Conservation (phyloP, 768 basidiomycete species). For the Psilocybe sp. region DNA sequence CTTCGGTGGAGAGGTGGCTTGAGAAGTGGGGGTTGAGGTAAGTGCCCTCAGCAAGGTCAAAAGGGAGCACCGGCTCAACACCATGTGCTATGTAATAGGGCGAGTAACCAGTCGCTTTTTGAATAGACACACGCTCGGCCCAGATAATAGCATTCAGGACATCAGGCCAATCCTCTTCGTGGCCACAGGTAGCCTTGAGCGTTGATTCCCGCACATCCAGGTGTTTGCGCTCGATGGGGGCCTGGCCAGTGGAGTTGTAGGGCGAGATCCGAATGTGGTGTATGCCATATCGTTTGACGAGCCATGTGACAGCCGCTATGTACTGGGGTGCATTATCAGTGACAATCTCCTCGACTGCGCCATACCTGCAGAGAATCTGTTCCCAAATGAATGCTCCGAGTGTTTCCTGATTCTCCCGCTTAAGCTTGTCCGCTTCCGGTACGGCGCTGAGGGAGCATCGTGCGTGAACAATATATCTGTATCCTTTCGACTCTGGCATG, state of each 20-base stretch:
- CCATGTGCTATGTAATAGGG: conserved; percentile 32
- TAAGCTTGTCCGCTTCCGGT: conserved; percentile 8
- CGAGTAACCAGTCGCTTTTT: conserved; percentile 27
- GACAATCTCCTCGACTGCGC: conserved; percentile 31
- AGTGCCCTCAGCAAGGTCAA: conserved; percentile 15
- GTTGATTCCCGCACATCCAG: conserved; percentile 24
- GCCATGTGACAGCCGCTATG: conserved; percentile 10
- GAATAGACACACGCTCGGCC: conserved; percentile 28
- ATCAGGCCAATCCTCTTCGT: conserved; percentile 28
- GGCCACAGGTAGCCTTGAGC: conserved; percentile 26
- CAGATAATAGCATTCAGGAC: conserved; percentile 24
- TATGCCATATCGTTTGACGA: conserved; percentile 25
- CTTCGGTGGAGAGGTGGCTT: no score
- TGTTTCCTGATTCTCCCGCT: not conserved
- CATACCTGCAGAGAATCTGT: conserved; percentile 23
- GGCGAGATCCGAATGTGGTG: conserved; percentile 35
- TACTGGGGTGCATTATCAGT: conserved; percentile 20
- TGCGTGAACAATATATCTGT: conserved; percentile 22
- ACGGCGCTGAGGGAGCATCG: conserved; percentile 10
- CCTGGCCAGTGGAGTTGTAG: conserved; percentile 39
- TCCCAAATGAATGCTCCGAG: conserved; percentile 13
- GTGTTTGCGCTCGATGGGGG: conserved; percentile 29
- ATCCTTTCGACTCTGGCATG: conserved; percentile 23
- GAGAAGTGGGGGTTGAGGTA: no score
- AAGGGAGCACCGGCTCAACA: conserved; percentile 25